A percentile compares a stretch with the other conserved stretches of the same genome.
Conservation (phyloP, 306 rosid genomes). For the Fragaria iinumae region DNA sequence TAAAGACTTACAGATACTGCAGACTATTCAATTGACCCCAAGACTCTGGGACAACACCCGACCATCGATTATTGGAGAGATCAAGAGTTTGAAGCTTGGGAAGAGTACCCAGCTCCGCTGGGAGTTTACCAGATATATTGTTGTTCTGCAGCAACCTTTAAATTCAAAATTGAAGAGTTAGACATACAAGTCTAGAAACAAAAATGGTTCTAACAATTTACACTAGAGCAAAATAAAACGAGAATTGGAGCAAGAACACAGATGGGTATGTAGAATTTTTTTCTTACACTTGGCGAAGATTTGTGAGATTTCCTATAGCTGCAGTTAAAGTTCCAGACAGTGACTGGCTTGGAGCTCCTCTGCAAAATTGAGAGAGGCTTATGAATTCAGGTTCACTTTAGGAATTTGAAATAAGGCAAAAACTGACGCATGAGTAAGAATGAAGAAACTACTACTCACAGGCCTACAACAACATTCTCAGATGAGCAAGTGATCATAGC, state of each 20-base stretch:
- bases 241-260: not conserved
- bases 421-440: not conserved
- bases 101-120: constrained; percentile 68
- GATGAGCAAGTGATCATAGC: constrained; percentile 88
- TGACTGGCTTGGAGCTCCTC: constrained; percentile 96
- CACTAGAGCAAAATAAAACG: not conserved
- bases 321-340: constrained; percentile 80
- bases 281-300: constrained; percentile 87
- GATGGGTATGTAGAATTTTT: not conserved
- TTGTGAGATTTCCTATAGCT: constrained; percentile 72
- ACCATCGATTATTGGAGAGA: constrained; percentile 77
- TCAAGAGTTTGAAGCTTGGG: constrained; percentile 79
- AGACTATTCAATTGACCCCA: constrained; percentile 63
- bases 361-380: constrained; percentile 22
- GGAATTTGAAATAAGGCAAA: not conserved
- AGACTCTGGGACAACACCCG: constrained; percentile 61
- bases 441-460: constrained; percentile 62
- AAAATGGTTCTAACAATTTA: not conserved
- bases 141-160: constrained; percentile 79
- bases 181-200: not conserved
- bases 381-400: not conserved
- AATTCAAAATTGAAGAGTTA: not conserved
- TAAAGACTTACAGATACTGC: constrained; percentile 64
- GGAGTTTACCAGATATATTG: constrained; percentile 78
- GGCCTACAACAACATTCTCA: constrained; percentile 65